Evolutionary conservation across 441 rosid species (phyloP).

Genomic region (Pelargonium australe): DNA sequence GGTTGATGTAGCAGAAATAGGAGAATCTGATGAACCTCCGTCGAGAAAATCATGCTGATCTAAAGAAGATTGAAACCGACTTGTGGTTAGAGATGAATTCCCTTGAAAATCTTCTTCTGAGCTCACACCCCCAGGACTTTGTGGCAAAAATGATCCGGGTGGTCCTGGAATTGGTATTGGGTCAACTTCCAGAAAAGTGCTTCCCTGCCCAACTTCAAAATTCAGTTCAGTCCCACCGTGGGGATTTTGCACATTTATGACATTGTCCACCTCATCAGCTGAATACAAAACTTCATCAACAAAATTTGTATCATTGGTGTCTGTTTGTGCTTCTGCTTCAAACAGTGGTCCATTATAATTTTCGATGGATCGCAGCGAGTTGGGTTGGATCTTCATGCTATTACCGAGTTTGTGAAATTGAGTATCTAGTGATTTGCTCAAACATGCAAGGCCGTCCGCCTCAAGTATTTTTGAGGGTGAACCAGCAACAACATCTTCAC

Average conservation of each 20-base stretch:
- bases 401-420: constrained; percentile 29
- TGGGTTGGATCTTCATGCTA: constrained; percentile 31
- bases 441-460: constrained; percentile 21
- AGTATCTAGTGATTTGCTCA: constrained; percentile 23
- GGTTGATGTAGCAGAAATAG: constrained; percentile 60
- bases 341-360: constrained; percentile 31
- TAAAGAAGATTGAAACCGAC: constrained; percentile 63
- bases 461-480: constrained; percentile 9
- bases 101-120: constrained; percentile 73
- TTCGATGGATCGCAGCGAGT: constrained; percentile 37
- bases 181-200: constrained; percentile 68
- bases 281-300: constrained; percentile 45
- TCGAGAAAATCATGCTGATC: constrained; percentile 55
- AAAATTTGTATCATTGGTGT: constrained; percentile 28
- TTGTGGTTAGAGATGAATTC: constrained; percentile 65
- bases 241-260: constrained; percentile 27
- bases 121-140: constrained; percentile 77
- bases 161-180: constrained; percentile 97
- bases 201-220: constrained; percentile 38
- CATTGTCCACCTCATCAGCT: constrained; percentile 43
- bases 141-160: constrained; percentile 83
- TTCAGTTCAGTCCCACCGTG: constrained; percentile 33
- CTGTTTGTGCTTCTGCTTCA: constrained; percentile 29
- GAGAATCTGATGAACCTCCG: constrained; percentile 70
- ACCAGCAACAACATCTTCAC: constrained; percentile 8